These are phyloP conservation scores for Trichophyton equinum DNA, from an alignment of 2,329 filamentous ascomycete species.

Conservation along the genomic window DNA sequence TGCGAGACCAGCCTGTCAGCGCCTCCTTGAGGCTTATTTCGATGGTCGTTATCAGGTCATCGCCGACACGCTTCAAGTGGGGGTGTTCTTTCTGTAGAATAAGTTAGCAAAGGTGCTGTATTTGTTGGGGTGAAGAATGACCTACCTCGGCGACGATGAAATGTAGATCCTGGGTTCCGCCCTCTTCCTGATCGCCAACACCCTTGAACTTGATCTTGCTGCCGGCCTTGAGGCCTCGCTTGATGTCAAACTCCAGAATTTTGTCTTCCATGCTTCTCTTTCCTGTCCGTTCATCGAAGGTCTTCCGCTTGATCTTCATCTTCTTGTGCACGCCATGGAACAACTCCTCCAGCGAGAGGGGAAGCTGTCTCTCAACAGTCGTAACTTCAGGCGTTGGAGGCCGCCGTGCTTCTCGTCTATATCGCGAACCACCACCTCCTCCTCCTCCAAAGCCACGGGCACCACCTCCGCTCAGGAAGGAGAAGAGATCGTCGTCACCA, in stretches of 20 bases:
- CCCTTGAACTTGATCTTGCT: constrained; percentile 98
- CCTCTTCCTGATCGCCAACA: constrained; percentile 95
- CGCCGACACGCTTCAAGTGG: constrained; percentile 72
- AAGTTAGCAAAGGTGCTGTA: not conserved
- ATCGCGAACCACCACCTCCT: constrained; percentile 22
- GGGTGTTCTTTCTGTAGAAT: constrained; percentile 68
- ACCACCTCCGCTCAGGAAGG: constrained; percentile 37
- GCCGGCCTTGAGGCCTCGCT: constrained; percentile 86
- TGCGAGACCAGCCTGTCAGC: constrained; percentile 82
- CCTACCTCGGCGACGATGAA: constrained; percentile 89
- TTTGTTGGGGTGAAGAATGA: not conserved
- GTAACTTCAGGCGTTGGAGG: constrained; percentile 66
- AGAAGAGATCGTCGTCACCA: constrained; percentile 45
- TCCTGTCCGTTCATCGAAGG: constrained; percentile 65
- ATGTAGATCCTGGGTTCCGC: constrained; percentile 87
- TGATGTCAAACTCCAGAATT: constrained; percentile 88
- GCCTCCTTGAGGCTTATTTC: constrained; percentile 86
- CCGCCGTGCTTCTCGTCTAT: constrained; percentile 17
- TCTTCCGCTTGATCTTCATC: constrained; percentile 97
- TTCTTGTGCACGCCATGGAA: constrained; percentile 84
- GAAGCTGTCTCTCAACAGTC: constrained; percentile 73
- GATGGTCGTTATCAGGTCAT: constrained; percentile 68
- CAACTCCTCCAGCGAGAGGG: constrained; percentile 74
- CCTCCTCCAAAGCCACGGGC: constrained; percentile 34
- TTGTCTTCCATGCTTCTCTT: constrained; percentile 81